Evolutionary conservation across 148 eudicot species (phyloP), one percentile per base, ranked within the genome.

Genomic region (Drosera capensis): DNA sequence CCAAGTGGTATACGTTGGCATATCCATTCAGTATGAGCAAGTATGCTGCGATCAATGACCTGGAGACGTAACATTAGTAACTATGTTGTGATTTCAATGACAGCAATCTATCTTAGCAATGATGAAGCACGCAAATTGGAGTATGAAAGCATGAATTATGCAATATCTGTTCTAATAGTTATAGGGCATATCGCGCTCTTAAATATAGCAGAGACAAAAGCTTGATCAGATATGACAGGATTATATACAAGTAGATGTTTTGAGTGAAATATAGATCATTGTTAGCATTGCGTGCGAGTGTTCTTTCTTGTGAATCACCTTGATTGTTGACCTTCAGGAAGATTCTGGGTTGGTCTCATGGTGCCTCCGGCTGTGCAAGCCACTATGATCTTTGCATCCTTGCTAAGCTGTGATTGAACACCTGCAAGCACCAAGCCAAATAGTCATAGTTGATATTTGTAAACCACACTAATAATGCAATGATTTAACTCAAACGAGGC

Each of bases 41-140:
- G 65, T 92, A 92, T 22, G 99, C 99, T 55, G 99, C 99, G 58
- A 92, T 92, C 51, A 92, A 52, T 57, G 99, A 92, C 71, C 99
- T 92, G 95, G 56, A 67, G 9, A 45, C 14, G 24, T 23, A 55
- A 19, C 15, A 25, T 28, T 39, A 22, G 16, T 49, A 19, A 42
- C 0, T 12, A 13, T 17, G n/a, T 43, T 24, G 26, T 3, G 23
- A 30, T 45, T n/a, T 29, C 25, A 53, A 20, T 44, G 20, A 25
- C 14, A 38, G 20, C 18, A 8, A 22, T 16, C 26, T 41, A 43
- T 34, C n/a, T 7, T 20, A 15, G 41, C 15, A 25, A 21, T n/a
- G 23, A 24, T 19, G 38, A 39, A 13, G 38, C 42, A 52, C 31
- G 22, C 17, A n/a, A 35, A 53, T 5, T 34, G 43, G 12, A 8